Base-by-base conservation (phyloP, 768 basidiomycete species). In the Mycena maculata region DNA sequence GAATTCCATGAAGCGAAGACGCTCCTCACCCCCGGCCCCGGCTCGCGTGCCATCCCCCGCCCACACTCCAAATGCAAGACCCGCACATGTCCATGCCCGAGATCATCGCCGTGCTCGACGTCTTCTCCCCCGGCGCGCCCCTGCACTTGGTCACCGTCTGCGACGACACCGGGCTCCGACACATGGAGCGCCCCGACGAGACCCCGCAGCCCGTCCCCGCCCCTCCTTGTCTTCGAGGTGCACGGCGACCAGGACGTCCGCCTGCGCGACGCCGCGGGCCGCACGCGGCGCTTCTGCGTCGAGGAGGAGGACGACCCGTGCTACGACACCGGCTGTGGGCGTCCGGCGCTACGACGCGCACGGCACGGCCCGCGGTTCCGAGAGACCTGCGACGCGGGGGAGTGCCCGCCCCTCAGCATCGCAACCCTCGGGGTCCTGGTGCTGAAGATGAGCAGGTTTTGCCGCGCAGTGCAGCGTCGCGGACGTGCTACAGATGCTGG, bases 291-390 rank as follows among this genome's bases (percentile, higher is more conserved):
- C 44, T 48, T 59, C 23, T 15, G 18, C 2, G 57, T 59, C 25
- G 30, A 16, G n/a, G 57, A 30, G 13, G 57, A 59, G 10, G 57
- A 59, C 57, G 57, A 59, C 57, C n/a, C n/a, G 22, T 59, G 57
- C 25, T 59, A 48, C 45, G 45, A 48, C 1, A 47, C 31, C 31
- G 57, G 45, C 45, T 59, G 12, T 59, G 57, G 57, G 45, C 45
- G 57, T n/a, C 45, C 11, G 6, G 23, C 45, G 33, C 38, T 12
- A 48, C 25, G 57, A 25, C 18, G 57, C 57, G 16, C 45, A 48
- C 31, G 45, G 27, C 45, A 59, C 57, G 41, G 57, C 48, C n/a
- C 57, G 45, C 45, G n/a, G 7, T 44, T 44, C 5, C 42, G 23
- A 15, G n/a, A n/a, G 23, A 27, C 25, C 25, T 48, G 23, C 12